Percentiles rank a stretch among this genome's conserved stretches.
Conservation (phyloP, 441 rosid genomes). For the Breynia disticha region DNA sequence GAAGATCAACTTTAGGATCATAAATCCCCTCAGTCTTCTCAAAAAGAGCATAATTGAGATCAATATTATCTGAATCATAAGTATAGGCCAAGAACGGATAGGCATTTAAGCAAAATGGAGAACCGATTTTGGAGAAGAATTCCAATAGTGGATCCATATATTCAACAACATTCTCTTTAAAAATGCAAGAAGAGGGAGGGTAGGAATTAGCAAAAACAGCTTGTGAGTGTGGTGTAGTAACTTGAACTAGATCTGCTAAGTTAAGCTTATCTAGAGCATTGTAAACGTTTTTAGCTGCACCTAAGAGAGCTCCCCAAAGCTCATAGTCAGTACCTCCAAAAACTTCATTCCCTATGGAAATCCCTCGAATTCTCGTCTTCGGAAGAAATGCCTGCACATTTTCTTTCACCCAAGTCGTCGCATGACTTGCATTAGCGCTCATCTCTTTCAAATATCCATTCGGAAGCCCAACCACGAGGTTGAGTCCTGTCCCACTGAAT, state of each 20-base stretch:
- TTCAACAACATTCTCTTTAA: conserved; percentile 43
- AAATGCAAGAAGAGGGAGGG: conserved; percentile 71
- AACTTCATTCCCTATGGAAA: conserved; percentile 86
- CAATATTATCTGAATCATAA: conserved; percentile 57
- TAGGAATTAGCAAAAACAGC: conserved; percentile 71
- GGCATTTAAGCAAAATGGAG: conserved; percentile 87
- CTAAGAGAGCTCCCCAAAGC: conserved; percentile 51
- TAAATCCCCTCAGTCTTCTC: conserved; percentile 57
- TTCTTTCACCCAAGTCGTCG: conserved; percentile 73
- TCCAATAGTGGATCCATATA: conserved; percentile 67
- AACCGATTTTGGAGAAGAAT: conserved; percentile 49
- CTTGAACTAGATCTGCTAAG: conserved; percentile 54
- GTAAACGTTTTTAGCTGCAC: conserved; percentile 65
- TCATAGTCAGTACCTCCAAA: conserved; percentile 50
- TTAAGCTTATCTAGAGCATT: conserved; percentile 47
- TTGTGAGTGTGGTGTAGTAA: conserved; percentile 79
- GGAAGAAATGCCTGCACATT: conserved; percentile 79
- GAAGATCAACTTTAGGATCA: conserved; percentile 55
- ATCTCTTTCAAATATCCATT: conserved; percentile 59
- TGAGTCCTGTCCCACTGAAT: conserved; percentile 75
- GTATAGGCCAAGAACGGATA: conserved; percentile 84
- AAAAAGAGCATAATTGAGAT: conserved; percentile 88
- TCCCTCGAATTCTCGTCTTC: conserved; percentile 65
- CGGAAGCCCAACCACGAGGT: conserved; percentile 72
- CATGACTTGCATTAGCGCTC: conserved; percentile 57